Base-by-base conservation (phyloP, 2,329 filamentous ascomycete genomes). In the Colletotrichum tropicale region DNA sequence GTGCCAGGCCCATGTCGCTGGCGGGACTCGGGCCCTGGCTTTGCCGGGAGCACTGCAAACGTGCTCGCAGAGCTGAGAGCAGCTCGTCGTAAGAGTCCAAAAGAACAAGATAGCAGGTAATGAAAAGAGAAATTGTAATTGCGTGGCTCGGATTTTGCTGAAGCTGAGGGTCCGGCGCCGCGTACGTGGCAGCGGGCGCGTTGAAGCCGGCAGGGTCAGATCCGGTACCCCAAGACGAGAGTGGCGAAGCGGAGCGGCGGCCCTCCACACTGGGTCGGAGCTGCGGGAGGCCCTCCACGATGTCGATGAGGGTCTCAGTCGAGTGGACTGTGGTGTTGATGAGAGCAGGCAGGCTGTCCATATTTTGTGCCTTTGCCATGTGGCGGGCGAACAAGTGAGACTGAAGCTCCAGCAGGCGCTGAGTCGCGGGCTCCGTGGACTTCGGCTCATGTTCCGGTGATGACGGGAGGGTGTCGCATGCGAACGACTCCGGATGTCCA, bases 291-390 rank as follows among this genome's bases (percentile, higher is more conserved):
- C 64, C 61, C 21, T 76, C 64, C 7, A 69, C 48, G 21, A 76
- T 66, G 5, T 76, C 74, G 13, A 76, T 76, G 18, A 76, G 56
- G 8, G 64, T 74, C 48, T 76, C 74, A 4, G 70, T 74, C 5
- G 74, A 73, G 34, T 74, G 70, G 12, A 76, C 74, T 18, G 65
- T 60, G 0, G 48, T 69, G 56, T 69, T 76, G 34, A 76, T 66
- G 36, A 74, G 36, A 10, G 65, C 24, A 5, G 70, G 58, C 4
- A 72, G 21, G 8, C 60, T 70, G 48, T 76, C 70, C 8, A 48
- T n/a, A 3, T 60, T 70, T 16, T 76, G 74, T 1, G 64, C 7
- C 13, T 26, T 69, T 26, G 56, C 26, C 18, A 56, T 21, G 28
- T 60, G 56, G 18, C 70, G 36, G 8, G 36, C 26, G 10, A 76